Percentiles rank a stretch among this genome's conserved stretches.
Evolutionary conservation across 2,329 filamentous ascomycete genomes (phyloP).

Genomic region (Alternaria tenuissima): DNA sequence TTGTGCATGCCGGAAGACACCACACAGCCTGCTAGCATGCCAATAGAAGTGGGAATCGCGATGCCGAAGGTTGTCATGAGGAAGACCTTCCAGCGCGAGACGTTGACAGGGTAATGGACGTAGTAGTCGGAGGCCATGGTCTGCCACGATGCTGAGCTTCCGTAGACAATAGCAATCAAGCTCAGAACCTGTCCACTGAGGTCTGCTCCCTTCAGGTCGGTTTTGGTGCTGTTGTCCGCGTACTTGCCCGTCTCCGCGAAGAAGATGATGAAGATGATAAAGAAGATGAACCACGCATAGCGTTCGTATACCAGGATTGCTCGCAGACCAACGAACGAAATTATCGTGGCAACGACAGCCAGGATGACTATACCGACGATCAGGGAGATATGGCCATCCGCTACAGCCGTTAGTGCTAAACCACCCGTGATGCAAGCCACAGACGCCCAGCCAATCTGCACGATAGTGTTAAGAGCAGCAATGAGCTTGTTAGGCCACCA

Average conservation of each 20-base stretch:
- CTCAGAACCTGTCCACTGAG: slow-evolving; percentile 43
- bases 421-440: slow-evolving; percentile 56
- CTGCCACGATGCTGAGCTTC: slow-evolving; percentile 53
- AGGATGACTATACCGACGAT: slow-evolving; percentile 56
- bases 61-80: slow-evolving; percentile 54
- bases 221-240: slow-evolving; percentile 51
- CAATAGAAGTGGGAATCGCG: slow-evolving; percentile 53
- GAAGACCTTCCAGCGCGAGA: slow-evolving; percentile 52
- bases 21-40: slow-evolving; percentile 56
- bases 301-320: slow-evolving; percentile 59
- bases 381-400: slow-evolving; percentile 54
- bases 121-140: slow-evolving; percentile 56
- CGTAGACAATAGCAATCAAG: slow-evolving; percentile 45
- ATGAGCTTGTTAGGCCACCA: slow-evolving; percentile 61
- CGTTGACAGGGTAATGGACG: slow-evolving; percentile 53
- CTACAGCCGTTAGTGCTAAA: slow-evolving; percentile 53
- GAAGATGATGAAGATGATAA: slow-evolving; percentile 59
- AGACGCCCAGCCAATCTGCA: slow-evolving; percentile 55
- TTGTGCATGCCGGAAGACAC: slow-evolving; percentile 49
- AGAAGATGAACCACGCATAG: slow-evolving; percentile 59
- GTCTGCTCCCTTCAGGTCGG: slow-evolving; percentile 42
- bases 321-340: slow-evolving; percentile 54
- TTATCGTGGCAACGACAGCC: slow-evolving; percentile 47
- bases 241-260: slow-evolving; percentile 57
- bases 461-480: slow-evolving; percentile 57